Base-by-base conservation (phyloP, 1,284 basidiomycete genomes). In the Pisolithus thermaeus region DNA sequence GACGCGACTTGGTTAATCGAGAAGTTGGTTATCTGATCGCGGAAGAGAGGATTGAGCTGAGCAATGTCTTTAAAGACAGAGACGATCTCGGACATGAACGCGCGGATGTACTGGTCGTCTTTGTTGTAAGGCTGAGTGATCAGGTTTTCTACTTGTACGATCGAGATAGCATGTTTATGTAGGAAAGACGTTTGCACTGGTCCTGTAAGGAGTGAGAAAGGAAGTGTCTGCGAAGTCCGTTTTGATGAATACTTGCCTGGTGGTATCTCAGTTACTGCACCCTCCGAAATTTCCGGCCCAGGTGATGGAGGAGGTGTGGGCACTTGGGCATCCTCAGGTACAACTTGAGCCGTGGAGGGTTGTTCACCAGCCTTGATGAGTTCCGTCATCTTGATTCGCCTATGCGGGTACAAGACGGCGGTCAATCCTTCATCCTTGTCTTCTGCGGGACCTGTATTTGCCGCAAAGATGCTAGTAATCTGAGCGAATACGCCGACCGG, bases 1-100 rank as follows among this genome's bases (percentile, higher is more conserved):
- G 91, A 84, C 4, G 94, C 90, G 46, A 92, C 87, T 69, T 97
- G 93, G 65, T 91, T 92, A 70, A 97, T 96, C 20, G 89, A 92
- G 70, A 97, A 98, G 70, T 95, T 96, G 60, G 92, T 92, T 58
- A 96, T 97, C 70, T 98, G 96, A 73, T 98, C 96, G 48, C 96
- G 88, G 85, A 99, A 98, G 56, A 98, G 83, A 1, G 95, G 94
- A 71, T 97, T 97, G 49, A 98, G 79, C 67, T 96, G 92, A 0
- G 96, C 95, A 57, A 99, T 97, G 67, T 98, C 95, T 77, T 98
- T 99, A 82, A 99, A 98, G 32, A 97, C 93, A 45, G 90, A 90
- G 57, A 99, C 92, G 56, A 99, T 91, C 72, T 98, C 96, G 49
- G 89, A 87, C 85, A 95, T 96, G 73, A 97, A 90, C 3, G 96